Conservation (phyloP, 345 rosid species). For the Sapria himalayana region DNA sequence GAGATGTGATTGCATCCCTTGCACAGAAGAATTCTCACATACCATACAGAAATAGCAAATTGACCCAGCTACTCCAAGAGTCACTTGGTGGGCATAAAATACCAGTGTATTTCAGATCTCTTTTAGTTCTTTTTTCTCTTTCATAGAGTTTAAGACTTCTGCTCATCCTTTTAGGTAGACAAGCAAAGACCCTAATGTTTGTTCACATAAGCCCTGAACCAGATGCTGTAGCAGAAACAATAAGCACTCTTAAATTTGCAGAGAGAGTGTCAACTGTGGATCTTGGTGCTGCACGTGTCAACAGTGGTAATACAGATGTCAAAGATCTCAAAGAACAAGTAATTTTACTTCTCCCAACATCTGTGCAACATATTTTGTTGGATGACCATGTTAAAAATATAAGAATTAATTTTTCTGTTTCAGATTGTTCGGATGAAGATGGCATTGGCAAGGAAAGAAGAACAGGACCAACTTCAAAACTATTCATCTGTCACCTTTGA, state of each 20-base stretch:
- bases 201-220: constrained; percentile 89
- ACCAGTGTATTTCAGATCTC: neutral
- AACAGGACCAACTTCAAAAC: constrained; percentile 20
- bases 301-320: constrained; percentile 57
- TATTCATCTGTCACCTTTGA: constrained; percentile 30
- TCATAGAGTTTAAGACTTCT: constrained; percentile 7
- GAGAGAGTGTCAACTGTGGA: constrained; percentile 94
- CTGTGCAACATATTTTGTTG: neutral
- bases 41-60: constrained; percentile 93
- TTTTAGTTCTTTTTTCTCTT: neutral
- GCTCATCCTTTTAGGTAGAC: constrained; percentile 49
- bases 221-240: constrained; percentile 72
- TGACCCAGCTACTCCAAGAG: constrained; percentile 89
- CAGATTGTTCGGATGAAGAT: constrained; percentile 73
- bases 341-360: constrained; percentile 1
- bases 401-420: constrained; percentile 4
- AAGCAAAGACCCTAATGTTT: constrained; percentile 95
- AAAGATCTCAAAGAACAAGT: constrained; percentile 93
- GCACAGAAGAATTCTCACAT: constrained; percentile 93
- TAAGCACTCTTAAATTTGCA: constrained; percentile 89
- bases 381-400: neutral
- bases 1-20: constrained; percentile 95
- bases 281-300: constrained; percentile 81
- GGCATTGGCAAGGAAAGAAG: constrained; percentile 62
- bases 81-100: constrained; percentile 48